Evolutionary conservation across 2,329 filamentous ascomycete species (phyloP).

Genomic region (Chlorencoelia australis): DNA sequence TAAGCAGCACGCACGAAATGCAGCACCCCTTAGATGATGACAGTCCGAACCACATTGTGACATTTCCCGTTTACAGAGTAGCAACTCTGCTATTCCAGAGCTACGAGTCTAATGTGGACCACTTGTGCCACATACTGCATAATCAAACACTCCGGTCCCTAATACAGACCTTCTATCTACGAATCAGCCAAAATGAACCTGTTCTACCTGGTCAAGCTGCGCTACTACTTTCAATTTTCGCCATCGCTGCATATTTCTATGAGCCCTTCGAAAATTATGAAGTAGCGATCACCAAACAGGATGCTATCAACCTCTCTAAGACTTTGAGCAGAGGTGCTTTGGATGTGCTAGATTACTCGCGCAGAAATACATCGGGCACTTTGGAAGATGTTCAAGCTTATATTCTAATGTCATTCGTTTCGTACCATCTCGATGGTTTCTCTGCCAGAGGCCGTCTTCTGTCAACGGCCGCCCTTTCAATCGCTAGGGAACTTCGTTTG

Average conservation of each 20-base stretch:
- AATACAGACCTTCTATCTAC: constrained; percentile 18
- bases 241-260: constrained; percentile 21
- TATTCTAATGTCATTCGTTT: constrained; percentile 28
- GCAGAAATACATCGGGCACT: constrained; percentile 17
- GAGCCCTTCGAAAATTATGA: constrained; percentile 11
- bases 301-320: constrained; percentile 22
- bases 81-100: constrained; percentile 16
- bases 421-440: constrained; percentile 27
- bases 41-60: constrained; percentile 6
- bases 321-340: constrained; percentile 25
- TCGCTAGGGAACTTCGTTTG: constrained; percentile 13
- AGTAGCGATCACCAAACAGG: constrained; percentile 13
- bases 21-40: constrained; percentile 1
- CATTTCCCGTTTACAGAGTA: constrained; percentile 14
- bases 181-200: constrained; percentile 13
- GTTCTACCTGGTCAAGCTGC: constrained; percentile 18
- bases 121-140: constrained; percentile 20
- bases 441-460: constrained; percentile 26
- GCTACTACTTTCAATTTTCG: constrained; percentile 21
- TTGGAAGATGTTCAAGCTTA: constrained; percentile 30
- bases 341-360: constrained; percentile 27
- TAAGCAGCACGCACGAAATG: constrained; percentile 10
- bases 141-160: constrained; percentile 16
- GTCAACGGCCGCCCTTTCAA: constrained; percentile 22
- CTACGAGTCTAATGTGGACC: constrained; percentile 15